phyloP scores from a whole-genome alignment of 768 basidiomycete genomes.

The Kwoniella europaea region DNA sequence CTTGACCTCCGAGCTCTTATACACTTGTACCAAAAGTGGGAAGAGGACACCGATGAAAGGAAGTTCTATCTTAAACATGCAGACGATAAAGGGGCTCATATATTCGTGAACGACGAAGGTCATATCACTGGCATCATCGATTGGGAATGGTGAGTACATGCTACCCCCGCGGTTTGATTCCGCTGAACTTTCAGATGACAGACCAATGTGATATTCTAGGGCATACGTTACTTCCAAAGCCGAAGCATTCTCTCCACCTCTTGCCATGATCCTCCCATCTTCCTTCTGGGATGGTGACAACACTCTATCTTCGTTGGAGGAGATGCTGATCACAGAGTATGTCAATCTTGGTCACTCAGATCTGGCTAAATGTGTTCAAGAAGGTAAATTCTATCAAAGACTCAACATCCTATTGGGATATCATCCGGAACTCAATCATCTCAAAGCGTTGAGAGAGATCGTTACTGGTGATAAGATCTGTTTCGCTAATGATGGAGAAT shows the following conservation, averaged over 20 bases:
- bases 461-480: too few relatives aligned
- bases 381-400: slow-evolving; percentile 18
- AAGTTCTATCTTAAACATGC: slow-evolving; percentile 34
- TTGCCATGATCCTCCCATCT: not conserved
- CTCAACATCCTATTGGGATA: not conserved
- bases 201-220: slow-evolving; percentile 9
- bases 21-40: not conserved
- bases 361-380: slow-evolving; percentile 23
- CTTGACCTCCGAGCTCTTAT: slow-evolving; percentile 11
- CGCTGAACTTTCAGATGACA: not conserved
- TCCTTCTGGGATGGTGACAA: not conserved
- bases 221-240: slow-evolving; percentile 24
- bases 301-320: not conserved
- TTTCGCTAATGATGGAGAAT: too few relatives aligned
- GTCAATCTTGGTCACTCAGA: slow-evolving; percentile 6
- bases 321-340: slow-evolving; percentile 14
- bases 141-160: slow-evolving; percentile 47
- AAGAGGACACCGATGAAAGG: not conserved
- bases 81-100: slow-evolving; percentile 49
- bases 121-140: slow-evolving; percentile 48
- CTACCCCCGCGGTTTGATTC: not conserved
- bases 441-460: not conserved
- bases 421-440: not conserved
- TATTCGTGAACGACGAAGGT: slow-evolving; percentile 42
- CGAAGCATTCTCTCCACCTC: slow-evolving; percentile 20